Base-by-base conservation (phyloP, 2,329 filamentous ascomycete species). In the Chaetomiaceae sp. region DNA sequence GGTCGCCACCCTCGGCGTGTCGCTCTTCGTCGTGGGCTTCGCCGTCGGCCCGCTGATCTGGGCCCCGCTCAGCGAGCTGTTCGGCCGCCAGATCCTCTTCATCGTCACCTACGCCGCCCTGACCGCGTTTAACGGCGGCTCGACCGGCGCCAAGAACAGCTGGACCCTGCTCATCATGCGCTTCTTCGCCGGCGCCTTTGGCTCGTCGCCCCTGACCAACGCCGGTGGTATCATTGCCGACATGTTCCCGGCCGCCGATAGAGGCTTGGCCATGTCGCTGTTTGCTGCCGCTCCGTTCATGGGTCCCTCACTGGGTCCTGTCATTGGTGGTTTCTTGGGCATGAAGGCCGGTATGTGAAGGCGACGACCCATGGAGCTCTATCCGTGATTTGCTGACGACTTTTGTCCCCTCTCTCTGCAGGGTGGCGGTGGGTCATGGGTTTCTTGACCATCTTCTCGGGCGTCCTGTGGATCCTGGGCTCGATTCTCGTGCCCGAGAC, bases 371-470 rank as follows among this genome's bases (percentile, higher is more conserved):
- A n/a, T n/a, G n/a, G n/a, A n/a, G n/a, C n/a, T n/a, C n/a, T 13
- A 34, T 12, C 17, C 8, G n/a, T 7, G 40, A 10, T 9, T 9
- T 17, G 21, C 13, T 21, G 35, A 16, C 17, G 35, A 17, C 35
- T 20, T 38, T 38, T n/a, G n/a, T n/a, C n/a, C n/a, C n/a, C 30
- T 13, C 10, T 2, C 7, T 20, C 21, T 74, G 2, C 76, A 74
- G 12, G 83, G 14, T 87, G 85, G 85, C 72, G 82, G 59, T 87
- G 85, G 85, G 78, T 87, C 16, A 75, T 82, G 67, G 83, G 82
- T 2, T 67, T 87, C 10, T 75, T 85, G 67, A 77, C 79, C 41
- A 77, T 79, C 53, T 83, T 87, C 63, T 82, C 79, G 3, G 81
- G 80, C 6, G 67, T 74, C 8, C 73, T 85, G 40, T 82, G 79